Evolutionary conservation across 2,329 filamentous ascomycete genomes (phyloP), one percentile per base, ranked within the genome.

Genomic region (Colletotrichum siamense): DNA sequence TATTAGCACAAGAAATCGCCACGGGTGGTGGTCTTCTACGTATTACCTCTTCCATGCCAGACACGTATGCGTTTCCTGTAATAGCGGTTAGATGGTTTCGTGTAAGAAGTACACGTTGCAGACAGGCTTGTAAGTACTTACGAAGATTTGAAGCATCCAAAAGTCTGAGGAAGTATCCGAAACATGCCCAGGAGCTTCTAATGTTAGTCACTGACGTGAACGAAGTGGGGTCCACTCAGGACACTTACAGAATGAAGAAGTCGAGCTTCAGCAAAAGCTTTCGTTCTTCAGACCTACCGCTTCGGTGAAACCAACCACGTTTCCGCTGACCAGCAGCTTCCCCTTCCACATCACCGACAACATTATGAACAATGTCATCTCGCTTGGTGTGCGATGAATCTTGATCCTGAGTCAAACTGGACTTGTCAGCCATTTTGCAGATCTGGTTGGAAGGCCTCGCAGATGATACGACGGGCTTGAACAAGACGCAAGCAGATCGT

Each of bases 11-110:
- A 13, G n/a, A 8, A 12, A 8, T 8, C 1, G 10, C 4, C 44
- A 3, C 3, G 1, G 0, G 12, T 13, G n/a, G 2, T 52, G n/a
- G n/a, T 2, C 1, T 6, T 49, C 1, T 13, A n/a, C 0, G 10
- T 7, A 44, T 44, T 12, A 22, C n/a, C 4, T 52, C 44, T n/a
- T 22, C 10, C 44, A 52, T 52, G 12, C 44, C 44, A 13, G 44
- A 52, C 6, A 52, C 44, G n/a, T 49, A 49, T 13, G 44, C 44
- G n/a, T 52, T 52, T 52, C 44, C 44, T 52, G 6, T 0, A 3
- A 52, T 7, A 22, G n/a, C 44, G n/a, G n/a, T 52, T 3, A 52
- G 44, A 13, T 22, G n/a, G 4, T 22, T 12, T 6, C 0, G n/a
- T 52, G 39, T n/a, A n/a, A 39, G 15, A 44, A 1, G 2, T 0